phyloP scores from a whole-genome alignment of 495 filamentous ascomycete species.

The Aspergillus sparsus region DNA sequence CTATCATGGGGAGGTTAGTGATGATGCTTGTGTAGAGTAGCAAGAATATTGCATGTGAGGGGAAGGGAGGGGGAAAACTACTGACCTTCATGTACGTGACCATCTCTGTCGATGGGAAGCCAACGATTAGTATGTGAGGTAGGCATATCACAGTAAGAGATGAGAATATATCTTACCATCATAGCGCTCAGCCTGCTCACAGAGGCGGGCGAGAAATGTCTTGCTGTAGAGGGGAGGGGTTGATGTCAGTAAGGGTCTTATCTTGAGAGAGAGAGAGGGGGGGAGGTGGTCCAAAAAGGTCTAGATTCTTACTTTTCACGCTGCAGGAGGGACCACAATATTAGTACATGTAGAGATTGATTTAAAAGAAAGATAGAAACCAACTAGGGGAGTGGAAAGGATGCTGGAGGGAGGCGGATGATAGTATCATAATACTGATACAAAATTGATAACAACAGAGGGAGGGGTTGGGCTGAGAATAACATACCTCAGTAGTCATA shows the following conservation, averaged over 20 bases:
- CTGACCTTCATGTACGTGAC: conserved; percentile 98
- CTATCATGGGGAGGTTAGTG: conserved; percentile 50
- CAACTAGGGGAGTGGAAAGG: conserved; percentile 17
- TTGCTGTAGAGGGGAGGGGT: conserved; percentile 67
- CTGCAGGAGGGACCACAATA: conserved; percentile 47
- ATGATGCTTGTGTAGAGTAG: conserved; percentile 21
- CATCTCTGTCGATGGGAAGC: conserved; percentile 69
- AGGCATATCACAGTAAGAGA: conserved; percentile 3
- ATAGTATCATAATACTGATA: conserved; percentile 10
- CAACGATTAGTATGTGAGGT: conserved; percentile 28
- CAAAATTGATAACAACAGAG: conserved; percentile 27
- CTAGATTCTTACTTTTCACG: conserved; percentile 75
- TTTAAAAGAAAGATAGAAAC: conserved; percentile 20
- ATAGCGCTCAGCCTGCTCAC: conserved; percentile 99
- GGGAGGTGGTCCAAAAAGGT: conserved; percentile 24
- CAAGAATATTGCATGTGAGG: neutral
- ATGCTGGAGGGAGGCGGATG: neutral
- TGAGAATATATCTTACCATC: conserved; percentile 68
- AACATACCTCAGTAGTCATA: conserved; percentile 55
- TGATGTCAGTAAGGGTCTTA: conserved; percentile 34
- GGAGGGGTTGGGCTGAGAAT: conserved; percentile 39
- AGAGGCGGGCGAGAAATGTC: conserved; percentile 99
- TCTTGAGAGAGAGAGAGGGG: neutral
- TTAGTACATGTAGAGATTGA: conserved; percentile 21
- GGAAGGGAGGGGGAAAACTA: conserved; percentile 20